Conservation (phyloP, 2,329 filamentous ascomycete genomes). For the Arthroderma sp. region DNA sequence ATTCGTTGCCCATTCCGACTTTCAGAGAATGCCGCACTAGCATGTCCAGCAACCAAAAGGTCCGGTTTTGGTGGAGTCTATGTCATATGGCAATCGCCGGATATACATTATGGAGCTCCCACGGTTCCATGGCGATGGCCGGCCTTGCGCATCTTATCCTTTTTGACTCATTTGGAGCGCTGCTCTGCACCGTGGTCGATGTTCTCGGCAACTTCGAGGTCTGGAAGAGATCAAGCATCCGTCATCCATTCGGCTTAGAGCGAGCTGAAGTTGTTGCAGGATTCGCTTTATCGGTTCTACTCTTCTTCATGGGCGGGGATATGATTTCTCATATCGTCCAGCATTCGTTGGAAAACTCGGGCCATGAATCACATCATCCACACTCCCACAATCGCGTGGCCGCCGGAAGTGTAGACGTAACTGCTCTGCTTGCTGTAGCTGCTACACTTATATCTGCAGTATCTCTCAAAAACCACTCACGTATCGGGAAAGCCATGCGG, state of each 20-base stretch:
- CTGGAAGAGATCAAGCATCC: conserved; percentile 83
- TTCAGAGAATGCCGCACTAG: conserved; percentile 74
- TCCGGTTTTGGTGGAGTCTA: conserved; percentile 73
- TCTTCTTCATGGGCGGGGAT: conserved; percentile 95
- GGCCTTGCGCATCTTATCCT: conserved; percentile 86
- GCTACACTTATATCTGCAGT: conserved; percentile 79
- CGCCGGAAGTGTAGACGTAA: conserved; percentile 65
- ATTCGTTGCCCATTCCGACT: conserved; percentile 83
- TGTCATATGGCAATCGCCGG: conserved; percentile 74
- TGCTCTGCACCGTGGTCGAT: conserved; percentile 83
- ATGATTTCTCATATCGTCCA: conserved; percentile 88
- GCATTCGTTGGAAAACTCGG: conserved; percentile 70
- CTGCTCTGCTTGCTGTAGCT: conserved; percentile 65
- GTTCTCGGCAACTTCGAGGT: conserved; percentile 95
- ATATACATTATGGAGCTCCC: conserved; percentile 73
- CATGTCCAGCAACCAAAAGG: conserved; percentile 78
- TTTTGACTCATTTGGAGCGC: conserved; percentile 86
- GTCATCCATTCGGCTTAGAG: conserved; percentile 86
- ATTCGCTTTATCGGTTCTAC: conserved; percentile 88
- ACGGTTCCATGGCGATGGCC: conserved; percentile 79
- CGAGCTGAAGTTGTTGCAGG: conserved; percentile 87
- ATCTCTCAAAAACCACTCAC: conserved; percentile 74
- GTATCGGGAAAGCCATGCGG: conserved; percentile 83
- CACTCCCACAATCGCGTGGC: conserved; percentile 55
- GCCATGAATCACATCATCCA: conserved; percentile 60